phyloP scores from a whole-genome alignment of 768 basidiomycete species.

The Exsudoporus frostii region DNA sequence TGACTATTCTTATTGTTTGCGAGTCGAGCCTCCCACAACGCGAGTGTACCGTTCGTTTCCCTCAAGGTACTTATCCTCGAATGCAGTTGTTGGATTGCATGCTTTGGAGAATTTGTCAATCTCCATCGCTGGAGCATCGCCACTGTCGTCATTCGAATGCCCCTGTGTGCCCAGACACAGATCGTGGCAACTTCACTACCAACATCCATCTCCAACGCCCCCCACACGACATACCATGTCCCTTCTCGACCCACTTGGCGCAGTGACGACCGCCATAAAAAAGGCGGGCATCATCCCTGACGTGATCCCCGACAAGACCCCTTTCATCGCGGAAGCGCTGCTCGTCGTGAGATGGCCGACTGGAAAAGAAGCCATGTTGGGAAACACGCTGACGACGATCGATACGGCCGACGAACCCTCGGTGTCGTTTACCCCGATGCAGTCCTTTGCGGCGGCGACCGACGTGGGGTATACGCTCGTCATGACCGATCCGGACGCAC shows the following conservation, averaged over 20 bases:
- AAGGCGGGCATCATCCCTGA: constrained; percentile 29
- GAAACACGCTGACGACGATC: constrained; percentile 34
- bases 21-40: neutral
- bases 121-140: neutral
- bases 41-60: neutral
- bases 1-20: neutral
- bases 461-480: constrained; percentile 49
- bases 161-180: neutral
- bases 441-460: constrained; percentile 27
- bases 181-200: neutral
- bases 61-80: neutral
- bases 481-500: constrained; percentile 60
- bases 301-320: constrained; percentile 22
- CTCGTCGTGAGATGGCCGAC: constrained; percentile 30
- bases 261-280: constrained; percentile 14
- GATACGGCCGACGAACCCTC: constrained; percentile 51
- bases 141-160: constrained; percentile 11
- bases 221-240: constrained; percentile 13
- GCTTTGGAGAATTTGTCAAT: neutral
- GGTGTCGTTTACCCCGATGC: constrained; percentile 44
- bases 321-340: constrained; percentile 28
- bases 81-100: too few relatives aligned
- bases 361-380: constrained; percentile 33
- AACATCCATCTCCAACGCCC: neutral
- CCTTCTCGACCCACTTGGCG: constrained; percentile 26